Evolutionary conservation across 768 basidiomycete genomes (phyloP).

Genomic region (Termitomyces sp.): DNA sequence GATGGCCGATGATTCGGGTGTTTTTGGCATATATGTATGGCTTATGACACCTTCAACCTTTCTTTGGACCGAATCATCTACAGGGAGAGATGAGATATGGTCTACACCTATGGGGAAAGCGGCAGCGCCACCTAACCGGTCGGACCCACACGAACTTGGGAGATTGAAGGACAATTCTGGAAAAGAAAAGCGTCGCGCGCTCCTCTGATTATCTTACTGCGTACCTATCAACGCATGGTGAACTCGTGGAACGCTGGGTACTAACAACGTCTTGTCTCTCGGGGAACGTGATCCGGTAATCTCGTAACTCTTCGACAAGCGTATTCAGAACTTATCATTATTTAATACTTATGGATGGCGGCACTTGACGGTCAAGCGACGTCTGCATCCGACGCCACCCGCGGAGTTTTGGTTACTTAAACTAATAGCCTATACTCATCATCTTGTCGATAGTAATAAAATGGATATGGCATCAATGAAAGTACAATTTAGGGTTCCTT

Average conservation of each 20-base stretch:
- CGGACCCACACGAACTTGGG: background rate
- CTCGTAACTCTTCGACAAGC: background rate
- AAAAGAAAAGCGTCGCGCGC: background rate
- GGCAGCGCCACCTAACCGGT: slow-evolving; percentile 2
- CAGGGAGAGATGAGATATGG: background rate
- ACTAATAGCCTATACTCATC: background rate
- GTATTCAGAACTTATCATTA: background rate
- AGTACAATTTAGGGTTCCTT: no score
- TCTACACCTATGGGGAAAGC: background rate
- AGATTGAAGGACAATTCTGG: background rate
- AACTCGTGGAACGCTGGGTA: no score
- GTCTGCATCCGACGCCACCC: background rate
- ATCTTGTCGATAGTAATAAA: background rate
- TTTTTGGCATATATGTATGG: background rate
- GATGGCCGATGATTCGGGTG: background rate
- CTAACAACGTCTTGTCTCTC: background rate
- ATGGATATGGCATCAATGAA: background rate
- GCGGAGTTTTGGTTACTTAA: background rate
- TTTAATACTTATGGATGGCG: background rate
- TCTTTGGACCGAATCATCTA: background rate
- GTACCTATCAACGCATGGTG: background rate
- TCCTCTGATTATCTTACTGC: background rate
- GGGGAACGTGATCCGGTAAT: background rate
- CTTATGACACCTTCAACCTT: background rate
- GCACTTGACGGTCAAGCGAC: background rate